phyloP scores from a whole-genome alignment of 192 early-diverging fungal species.

The Neocallimastix lanati region DNA sequence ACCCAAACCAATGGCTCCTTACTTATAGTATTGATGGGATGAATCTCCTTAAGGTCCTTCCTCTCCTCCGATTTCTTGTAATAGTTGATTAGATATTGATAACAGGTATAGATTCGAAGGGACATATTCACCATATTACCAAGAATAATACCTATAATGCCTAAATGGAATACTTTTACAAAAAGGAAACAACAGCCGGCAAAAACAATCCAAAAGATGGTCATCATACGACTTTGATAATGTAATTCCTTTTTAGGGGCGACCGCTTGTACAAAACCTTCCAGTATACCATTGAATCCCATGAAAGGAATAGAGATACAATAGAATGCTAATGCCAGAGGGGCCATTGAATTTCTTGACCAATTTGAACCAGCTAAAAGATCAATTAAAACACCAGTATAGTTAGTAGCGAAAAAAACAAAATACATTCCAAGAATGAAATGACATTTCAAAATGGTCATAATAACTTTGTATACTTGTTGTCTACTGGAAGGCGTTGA shows the following conservation, averaged over 20 bases:
- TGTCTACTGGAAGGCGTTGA: neutral
- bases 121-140: conserved; percentile 74
- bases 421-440: conserved; percentile 55
- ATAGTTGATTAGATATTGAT: conserved; percentile 37
- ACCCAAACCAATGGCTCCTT: conserved; percentile 8
- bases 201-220: conserved; percentile 51
- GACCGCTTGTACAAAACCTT: conserved; percentile 80
- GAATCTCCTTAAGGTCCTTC: neutral
- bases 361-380: conserved; percentile 37
- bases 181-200: conserved; percentile 33
- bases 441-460: conserved; percentile 21
- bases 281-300: conserved; percentile 88
- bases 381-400: conserved; percentile 45
- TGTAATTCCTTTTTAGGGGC: conserved; percentile 43
- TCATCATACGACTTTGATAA: conserved; percentile 52
- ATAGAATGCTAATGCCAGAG: conserved; percentile 48
- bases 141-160: conserved; percentile 58
- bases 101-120: conserved; percentile 56
- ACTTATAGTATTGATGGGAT: conserved; percentile 16
- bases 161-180: conserved; percentile 35
- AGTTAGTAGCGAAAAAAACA: conserved; percentile 69
- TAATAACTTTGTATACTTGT: neutral
- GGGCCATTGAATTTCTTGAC: conserved; percentile 23
- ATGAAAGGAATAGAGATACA: conserved; percentile 83
- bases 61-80: conserved; percentile 14